These are phyloP conservation scores for Cordyceps tenuipes DNA, from an alignment of 2,329 filamentous ascomycete species.

Conservation along the genomic window DNA sequence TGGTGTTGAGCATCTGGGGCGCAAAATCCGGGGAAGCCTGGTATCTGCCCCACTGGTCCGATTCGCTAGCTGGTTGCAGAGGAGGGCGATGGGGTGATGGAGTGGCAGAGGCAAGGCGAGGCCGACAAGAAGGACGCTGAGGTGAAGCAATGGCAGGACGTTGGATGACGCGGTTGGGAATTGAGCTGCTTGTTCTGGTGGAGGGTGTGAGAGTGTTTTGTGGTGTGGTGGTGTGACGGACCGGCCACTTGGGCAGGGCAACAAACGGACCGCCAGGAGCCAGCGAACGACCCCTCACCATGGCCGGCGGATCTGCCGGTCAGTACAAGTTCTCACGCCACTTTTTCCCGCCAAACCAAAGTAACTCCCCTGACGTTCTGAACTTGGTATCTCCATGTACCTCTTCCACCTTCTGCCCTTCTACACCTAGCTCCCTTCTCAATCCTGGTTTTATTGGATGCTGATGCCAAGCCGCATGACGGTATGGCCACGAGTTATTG, in stretches of 20 bases:
- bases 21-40: constrained; percentile 20
- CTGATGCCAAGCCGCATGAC: neutral
- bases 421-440: neutral
- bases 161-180: neutral
- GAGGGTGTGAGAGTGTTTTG: neutral
- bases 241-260: neutral
- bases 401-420: neutral
- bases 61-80: constrained; percentile 10
- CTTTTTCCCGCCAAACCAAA: neutral
- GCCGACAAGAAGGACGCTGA: neutral
- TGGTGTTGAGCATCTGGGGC: constrained; percentile 15
- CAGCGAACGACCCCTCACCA: constrained; percentile 4
- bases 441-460: neutral
- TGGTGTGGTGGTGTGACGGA: constrained; percentile 5
- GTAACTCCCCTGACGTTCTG: neutral
- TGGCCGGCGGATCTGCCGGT: neutral
- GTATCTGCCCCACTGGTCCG: constrained; percentile 15
- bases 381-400: constrained; percentile 5
- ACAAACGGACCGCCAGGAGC: neutral
- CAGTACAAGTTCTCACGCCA: constrained; percentile 6
- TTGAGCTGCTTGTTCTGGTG: neutral
- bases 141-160: neutral
- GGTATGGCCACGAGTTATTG: constrained; percentile 3
- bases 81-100: neutral
- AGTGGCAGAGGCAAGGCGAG: neutral